A percentile compares a stretch with the other conserved stretches of the same genome.
These are phyloP conservation scores for Brassica rapa DNA, from an alignment of 345 rosid species.

Conservation along the genomic window DNA sequence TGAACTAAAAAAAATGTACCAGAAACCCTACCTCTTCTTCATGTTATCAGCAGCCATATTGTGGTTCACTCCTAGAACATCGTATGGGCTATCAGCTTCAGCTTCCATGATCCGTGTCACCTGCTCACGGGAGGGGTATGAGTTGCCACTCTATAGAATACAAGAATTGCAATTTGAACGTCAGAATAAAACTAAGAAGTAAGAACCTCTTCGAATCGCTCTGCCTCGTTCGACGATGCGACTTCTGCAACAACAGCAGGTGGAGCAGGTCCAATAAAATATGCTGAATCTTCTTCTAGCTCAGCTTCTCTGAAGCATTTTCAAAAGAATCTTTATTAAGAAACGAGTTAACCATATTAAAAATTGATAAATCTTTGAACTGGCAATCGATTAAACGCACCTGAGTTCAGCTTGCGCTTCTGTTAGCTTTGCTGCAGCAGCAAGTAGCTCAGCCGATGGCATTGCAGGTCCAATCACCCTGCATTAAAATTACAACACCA, in stretches of 20 bases:
- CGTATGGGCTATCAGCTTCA: constrained; percentile 72
- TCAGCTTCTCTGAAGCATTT: constrained; percentile 67
- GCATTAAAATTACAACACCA: constrained; percentile 31
- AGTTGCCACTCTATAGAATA: constrained; percentile 8
- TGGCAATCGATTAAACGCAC: constrained; percentile 35
- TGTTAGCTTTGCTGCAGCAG: constrained; percentile 93
- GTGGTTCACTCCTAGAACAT: constrained; percentile 72
- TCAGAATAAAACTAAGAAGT: constrained; percentile 16
- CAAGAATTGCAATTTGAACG: background rate
- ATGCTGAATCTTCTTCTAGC: constrained; percentile 75
- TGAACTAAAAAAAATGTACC: constrained; percentile 4
- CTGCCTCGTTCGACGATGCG: constrained; percentile 88
- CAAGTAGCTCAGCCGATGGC: constrained; percentile 92
- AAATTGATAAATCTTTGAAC: background rate
- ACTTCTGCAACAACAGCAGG: constrained; percentile 92
- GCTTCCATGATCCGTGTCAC: constrained; percentile 84
- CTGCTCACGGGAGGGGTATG: constrained; percentile 42
- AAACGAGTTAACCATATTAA: background rate
- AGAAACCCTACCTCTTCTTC: constrained; percentile 74
- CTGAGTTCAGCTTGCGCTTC: constrained; percentile 91
- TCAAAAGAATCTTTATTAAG: constrained; percentile 3
- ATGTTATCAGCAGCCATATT: constrained; percentile 70
- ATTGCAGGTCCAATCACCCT: constrained; percentile 91
- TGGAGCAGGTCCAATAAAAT: constrained; percentile 88
- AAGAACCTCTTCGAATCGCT: constrained; percentile 89